Percentiles rank a stretch among this genome's conserved stretches.
phyloP scores from a whole-genome alignment of 768 basidiomycete genomes.

The Tylopilus cervinicoccineus region DNA sequence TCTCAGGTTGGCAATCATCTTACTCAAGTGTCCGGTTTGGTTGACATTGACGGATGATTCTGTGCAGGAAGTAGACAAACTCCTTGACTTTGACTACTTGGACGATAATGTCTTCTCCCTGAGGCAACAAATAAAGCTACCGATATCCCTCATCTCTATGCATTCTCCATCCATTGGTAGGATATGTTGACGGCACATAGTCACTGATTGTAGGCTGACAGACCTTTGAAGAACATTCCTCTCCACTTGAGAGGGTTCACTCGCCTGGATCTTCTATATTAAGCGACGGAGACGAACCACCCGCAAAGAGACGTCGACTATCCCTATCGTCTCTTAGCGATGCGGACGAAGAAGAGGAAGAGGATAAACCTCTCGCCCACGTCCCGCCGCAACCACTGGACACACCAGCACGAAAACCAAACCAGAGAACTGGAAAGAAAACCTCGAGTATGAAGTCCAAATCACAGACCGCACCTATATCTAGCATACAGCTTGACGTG shows the following conservation, averaged over 20 bases:
- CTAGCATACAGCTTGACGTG: slow-evolving; percentile 37
- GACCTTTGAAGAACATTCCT: slow-evolving; percentile 22
- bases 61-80: slow-evolving; percentile 65
- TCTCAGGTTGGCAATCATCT: slow-evolving; percentile 23
- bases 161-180: slow-evolving; percentile 52
- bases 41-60: slow-evolving; percentile 10
- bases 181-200: slow-evolving; percentile 9
- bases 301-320: slow-evolving; percentile 49
- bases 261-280: slow-evolving; percentile 41
- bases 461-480: slow-evolving; percentile 50
- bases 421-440: slow-evolving; percentile 51
- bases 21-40: slow-evolving; percentile 9
- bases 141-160: slow-evolving; percentile 48
- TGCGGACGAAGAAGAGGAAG: slow-evolving; percentile 41
- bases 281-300: slow-evolving; percentile 43
- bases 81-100: slow-evolving; percentile 76
- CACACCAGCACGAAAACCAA: slow-evolving; percentile 31
- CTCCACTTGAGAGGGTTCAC: slow-evolving; percentile 15
- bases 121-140: slow-evolving; percentile 64
- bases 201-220: slow-evolving; percentile 1
- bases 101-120: slow-evolving; percentile 68
- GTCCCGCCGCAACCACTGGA: slow-evolving; percentile 31
- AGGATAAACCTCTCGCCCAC: slow-evolving; percentile 53
- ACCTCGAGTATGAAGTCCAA: slow-evolving; percentile 56
- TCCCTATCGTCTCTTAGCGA: slow-evolving; percentile 56